phyloP scores from a whole-genome alignment of 352 stramenopile species.

The Phytopythium litorale region DNA sequence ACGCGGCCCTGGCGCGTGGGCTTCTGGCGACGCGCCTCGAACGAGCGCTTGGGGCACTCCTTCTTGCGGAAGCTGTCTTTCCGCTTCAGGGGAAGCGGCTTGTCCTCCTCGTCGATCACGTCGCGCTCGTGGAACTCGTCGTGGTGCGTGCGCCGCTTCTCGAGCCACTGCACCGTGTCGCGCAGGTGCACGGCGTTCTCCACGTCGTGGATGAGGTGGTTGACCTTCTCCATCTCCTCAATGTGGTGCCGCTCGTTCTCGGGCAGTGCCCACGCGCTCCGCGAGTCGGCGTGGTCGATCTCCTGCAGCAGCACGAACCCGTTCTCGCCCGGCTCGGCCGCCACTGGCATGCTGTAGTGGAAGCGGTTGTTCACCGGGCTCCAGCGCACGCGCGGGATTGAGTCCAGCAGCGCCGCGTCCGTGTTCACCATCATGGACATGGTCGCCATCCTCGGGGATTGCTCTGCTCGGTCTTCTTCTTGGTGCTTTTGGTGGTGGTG shows the following conservation, averaged over 20 bases:
- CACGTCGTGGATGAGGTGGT: constrained; percentile 65
- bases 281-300: constrained; percentile 53
- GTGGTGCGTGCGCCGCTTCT: constrained; percentile 53
- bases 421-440: constrained; percentile 45
- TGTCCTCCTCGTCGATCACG: constrained; percentile 50
- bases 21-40: constrained; percentile 42
- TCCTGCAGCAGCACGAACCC: constrained; percentile 75
- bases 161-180: constrained; percentile 51
- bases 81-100: constrained; percentile 36
- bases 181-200: constrained; percentile 62
- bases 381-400: constrained; percentile 71
- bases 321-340: constrained; percentile 46
- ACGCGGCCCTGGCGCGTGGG: constrained; percentile 55
- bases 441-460: constrained; percentile 27
- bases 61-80: constrained; percentile 41
- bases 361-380: constrained; percentile 70
- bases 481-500: constrained; percentile 16
- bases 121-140: constrained; percentile 60
- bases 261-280: constrained; percentile 33
- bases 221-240: constrained; percentile 74
- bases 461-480: background rate
- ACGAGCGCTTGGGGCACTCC: constrained; percentile 35
- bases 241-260: constrained; percentile 52
- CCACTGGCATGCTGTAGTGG: constrained; percentile 68
- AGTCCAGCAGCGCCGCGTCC: constrained; percentile 34